These are phyloP conservation scores for Zalaria sp. DNA, from an alignment of 2,329 filamentous ascomycete species.

Conservation along the genomic window DNA sequence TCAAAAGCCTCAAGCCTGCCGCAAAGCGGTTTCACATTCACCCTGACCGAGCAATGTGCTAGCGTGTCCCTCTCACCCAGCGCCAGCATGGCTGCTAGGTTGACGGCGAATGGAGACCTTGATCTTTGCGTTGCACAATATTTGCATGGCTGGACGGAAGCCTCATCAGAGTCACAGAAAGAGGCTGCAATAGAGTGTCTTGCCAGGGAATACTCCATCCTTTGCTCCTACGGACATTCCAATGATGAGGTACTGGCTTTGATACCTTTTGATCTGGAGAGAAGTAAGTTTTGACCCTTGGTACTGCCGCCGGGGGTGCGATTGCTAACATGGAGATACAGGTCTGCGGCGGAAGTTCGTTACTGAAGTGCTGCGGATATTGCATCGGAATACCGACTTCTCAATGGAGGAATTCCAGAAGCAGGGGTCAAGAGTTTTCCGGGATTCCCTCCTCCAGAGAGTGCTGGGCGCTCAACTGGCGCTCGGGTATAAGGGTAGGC, in stretches of 20 bases:
- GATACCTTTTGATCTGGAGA: constrained; percentile 16
- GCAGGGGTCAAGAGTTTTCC: constrained; percentile 42
- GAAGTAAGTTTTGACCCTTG: background rate
- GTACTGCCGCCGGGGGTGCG: no score
- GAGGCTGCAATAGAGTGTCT: background rate
- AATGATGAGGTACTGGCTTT: constrained; percentile 36
- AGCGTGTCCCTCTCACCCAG: constrained; percentile 33
- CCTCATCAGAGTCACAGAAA: no score
- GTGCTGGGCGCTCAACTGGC: constrained; percentile 68
- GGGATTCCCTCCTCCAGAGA: constrained; percentile 58
- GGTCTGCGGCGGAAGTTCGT: constrained; percentile 50
- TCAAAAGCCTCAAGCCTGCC: constrained; percentile 54
- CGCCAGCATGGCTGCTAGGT: constrained; percentile 29
- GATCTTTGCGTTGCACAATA: constrained; percentile 28
- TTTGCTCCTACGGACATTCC: background rate
- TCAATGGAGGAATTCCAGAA: constrained; percentile 61
- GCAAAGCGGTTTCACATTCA: constrained; percentile 65
- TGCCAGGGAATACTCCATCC: background rate
- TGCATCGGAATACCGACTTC: constrained; percentile 68
- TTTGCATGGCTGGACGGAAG: constrained; percentile 12
- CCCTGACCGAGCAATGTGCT: constrained; percentile 40
- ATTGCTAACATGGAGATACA: constrained; percentile 22
- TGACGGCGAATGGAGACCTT: constrained; percentile 28
- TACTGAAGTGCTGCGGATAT: constrained; percentile 53
- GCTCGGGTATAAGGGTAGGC: constrained; percentile 53